phyloP scores from a whole-genome alignment of 768 basidiomycete species.

The Tulasnella calospora region DNA sequence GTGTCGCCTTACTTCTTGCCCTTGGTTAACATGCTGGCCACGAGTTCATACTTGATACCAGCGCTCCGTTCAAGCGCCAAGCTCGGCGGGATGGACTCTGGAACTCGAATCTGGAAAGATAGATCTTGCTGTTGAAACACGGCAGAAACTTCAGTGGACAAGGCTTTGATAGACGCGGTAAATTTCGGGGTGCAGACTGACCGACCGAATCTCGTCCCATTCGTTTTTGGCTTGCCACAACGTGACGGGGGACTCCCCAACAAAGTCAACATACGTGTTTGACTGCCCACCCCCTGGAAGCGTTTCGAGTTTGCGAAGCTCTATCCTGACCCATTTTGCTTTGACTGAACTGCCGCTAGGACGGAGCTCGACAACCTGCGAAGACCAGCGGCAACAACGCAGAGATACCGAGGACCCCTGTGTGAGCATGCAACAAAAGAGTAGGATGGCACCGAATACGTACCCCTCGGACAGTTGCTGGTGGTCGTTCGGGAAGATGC shows the following conservation, averaged over 20 bases:
- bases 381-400: not conserved
- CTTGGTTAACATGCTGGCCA: slow-evolving; percentile 79
- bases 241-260: slow-evolving; percentile 75
- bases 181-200: slow-evolving; percentile 37
- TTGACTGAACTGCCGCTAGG: slow-evolving; percentile 67
- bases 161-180: slow-evolving; percentile 20
- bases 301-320: slow-evolving; percentile 85
- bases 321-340: slow-evolving; percentile 88
- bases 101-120: slow-evolving; percentile 85
- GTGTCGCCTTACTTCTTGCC: slow-evolving; percentile 61
- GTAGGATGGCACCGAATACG: slow-evolving; percentile 37
- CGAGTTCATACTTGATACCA: slow-evolving; percentile 84
- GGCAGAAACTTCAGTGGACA: not conserved
- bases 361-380: slow-evolving; percentile 79
- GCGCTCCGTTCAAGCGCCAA: slow-evolving; percentile 74
- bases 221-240: slow-evolving; percentile 80
- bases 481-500: slow-evolving; percentile 63
- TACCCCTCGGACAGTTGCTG: slow-evolving; percentile 82
- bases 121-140: slow-evolving; percentile 64
- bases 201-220: slow-evolving; percentile 62
- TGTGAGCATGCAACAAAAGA: slow-evolving; percentile 21
- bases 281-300: slow-evolving; percentile 63
- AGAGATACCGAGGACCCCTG: slow-evolving; percentile 21
- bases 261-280: slow-evolving; percentile 72
- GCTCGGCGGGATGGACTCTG: slow-evolving; percentile 85